Base-by-base conservation (phyloP, 2,329 filamentous ascomycete species). In the Ophiostoma sp. region DNA sequence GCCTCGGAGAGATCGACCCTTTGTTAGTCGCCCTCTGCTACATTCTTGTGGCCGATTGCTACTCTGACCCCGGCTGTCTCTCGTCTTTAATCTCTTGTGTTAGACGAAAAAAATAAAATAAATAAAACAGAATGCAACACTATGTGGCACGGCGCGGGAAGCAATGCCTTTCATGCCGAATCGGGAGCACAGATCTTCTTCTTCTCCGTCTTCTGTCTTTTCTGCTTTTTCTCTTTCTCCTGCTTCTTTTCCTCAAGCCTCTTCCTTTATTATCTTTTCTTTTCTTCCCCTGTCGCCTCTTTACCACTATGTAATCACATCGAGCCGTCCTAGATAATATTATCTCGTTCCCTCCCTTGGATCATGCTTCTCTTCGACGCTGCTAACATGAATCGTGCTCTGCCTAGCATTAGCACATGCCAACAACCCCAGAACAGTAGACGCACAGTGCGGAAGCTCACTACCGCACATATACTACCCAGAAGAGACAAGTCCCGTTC, bases 351-450 rank as follows among this genome's bases (percentile, higher is more conserved):
- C 1, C 27, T 47, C 45, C 27, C 38, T 58, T 27, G 18, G 18
- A 27, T 27, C 27, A 27, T 27, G 16, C 16, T 49, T 27, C 18
- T 55, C 8, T 52, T 18, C 49, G 8, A n/a, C n/a, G 49, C 18
- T 55, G 49, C 49, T 55, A 55, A 55, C 49, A 55, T 55, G 49
- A 55, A 55, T 55, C 49, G 49, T 55, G 18, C 5, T 55, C 18
- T 55, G 8, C 18, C 9, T 55, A 47, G 45, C 27, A 47, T 2
- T 55, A 16, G 47, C 18, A 45, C 60, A 64, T 64, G 38, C 60
- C 38, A 41, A 55, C 49, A 18, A 55, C 27, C 47, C 47, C 27
- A 27, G 27, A 55, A 27, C n/a, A 18, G 27, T 55, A 27, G 9
- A 55, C 49, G 11, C 49, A 55, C 49, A 55, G 49, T 55, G 49